Evolutionary conservation across 2,329 filamentous ascomycete genomes (phyloP), one percentile per base, ranked within the genome.

Genomic region (Aureobasidium sp.): DNA sequence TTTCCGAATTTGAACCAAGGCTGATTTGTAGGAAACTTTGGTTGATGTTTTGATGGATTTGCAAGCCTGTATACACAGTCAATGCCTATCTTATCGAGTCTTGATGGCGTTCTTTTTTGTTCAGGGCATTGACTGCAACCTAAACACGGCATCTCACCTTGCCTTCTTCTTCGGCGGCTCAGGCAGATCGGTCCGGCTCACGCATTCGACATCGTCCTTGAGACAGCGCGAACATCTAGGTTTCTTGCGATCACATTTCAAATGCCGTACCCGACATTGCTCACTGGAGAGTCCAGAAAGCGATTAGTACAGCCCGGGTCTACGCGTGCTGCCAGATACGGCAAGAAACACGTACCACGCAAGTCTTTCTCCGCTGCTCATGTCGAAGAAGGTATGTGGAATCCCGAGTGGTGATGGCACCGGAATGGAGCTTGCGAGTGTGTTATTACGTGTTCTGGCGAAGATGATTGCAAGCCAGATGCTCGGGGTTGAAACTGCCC

Each of bases 91-190:
- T 15, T 15, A 4, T 15, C 13, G 6, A 15, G 5, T 5, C 5
- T 5, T 6, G 15, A 37, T 15, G 13, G 34, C 6, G 12, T 17
- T 13, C 23, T 15, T 1, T 1, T 13, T 17, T 29, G 4, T 17
- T 17, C 1, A 44, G 41, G n/a, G 23, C 44, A 29, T 13, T n/a
- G n/a, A 12, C 1, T 2, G 17, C 2, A 12, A 56, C 13, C 52
- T 4, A n/a, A n/a, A 7, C 2, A 20, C 39, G n/a, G 53, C 39
- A 57, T 23, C 42, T 57, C 20, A 57, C 55, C 55, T 58, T 47
- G 55, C 55, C 42, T 58, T 58, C 55, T 58, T 58, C 42, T 48
- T 48, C 29, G 55, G 55, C 20, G 27, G 55, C 55, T 27, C 26
- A 9, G 39, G 26, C 6, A 42, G 55, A 13, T 37, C 55, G 20